Percentiles rank a stretch among this genome's conserved stretches.
These are phyloP conservation scores for Monilinia laxa DNA, from an alignment of 2,329 filamentous ascomycete genomes.

Conservation along the genomic window DNA sequence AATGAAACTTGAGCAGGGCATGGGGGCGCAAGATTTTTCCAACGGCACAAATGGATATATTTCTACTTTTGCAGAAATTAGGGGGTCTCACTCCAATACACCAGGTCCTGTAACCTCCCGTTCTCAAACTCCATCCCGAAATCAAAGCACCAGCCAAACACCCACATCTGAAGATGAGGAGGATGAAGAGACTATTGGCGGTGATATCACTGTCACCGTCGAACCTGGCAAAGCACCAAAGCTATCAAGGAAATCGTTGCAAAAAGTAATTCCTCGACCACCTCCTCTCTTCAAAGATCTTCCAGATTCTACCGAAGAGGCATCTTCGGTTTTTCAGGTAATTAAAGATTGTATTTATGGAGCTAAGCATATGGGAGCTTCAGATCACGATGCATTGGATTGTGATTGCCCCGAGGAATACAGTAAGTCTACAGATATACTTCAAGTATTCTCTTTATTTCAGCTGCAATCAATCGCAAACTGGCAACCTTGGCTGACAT, in stretches of 20 bases:
- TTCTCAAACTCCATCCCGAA: constrained; percentile 35
- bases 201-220: constrained; percentile 61
- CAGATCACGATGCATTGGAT: constrained; percentile 85
- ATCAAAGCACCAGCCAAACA: constrained; percentile 32
- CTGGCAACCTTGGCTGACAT: constrained; percentile 38
- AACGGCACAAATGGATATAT: constrained; percentile 34
- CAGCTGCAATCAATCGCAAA: background rate
- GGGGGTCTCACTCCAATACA: constrained; percentile 35
- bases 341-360: constrained; percentile 87
- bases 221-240: constrained; percentile 68
- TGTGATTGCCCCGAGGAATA: constrained; percentile 95
- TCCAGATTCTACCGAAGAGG: constrained; percentile 75
- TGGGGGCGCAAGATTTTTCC: constrained; percentile 27
- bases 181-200: constrained; percentile 53
- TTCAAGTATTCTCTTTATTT: constrained; percentile 4
- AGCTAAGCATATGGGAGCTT: constrained; percentile 85
- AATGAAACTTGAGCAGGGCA: constrained; percentile 40
- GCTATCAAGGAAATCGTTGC: constrained; percentile 69
- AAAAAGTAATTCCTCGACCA: constrained; percentile 64
- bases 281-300: constrained; percentile 70
- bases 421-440: constrained; percentile 63
- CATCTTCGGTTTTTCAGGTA: constrained; percentile 73
- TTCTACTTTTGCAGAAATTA: constrained; percentile 26
- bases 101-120: constrained; percentile 32
- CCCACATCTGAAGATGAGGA: constrained; percentile 42